Conservation (phyloP, 306 rosid species). For the Dryas alaskensis region DNA sequence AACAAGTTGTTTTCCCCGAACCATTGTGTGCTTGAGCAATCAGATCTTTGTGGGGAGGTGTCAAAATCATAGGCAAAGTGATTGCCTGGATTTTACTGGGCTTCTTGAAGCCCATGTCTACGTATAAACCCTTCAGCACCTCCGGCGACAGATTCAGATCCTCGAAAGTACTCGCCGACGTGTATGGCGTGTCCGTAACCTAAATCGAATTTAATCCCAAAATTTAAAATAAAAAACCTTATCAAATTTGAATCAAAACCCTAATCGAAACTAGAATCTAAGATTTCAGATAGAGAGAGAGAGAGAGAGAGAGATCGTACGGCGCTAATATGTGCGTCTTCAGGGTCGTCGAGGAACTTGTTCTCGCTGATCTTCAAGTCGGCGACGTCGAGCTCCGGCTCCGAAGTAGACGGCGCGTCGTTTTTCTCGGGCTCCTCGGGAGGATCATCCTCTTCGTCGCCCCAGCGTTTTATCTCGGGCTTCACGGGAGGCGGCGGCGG, state of each 20-base stretch:
- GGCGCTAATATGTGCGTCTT: constrained; percentile 66
- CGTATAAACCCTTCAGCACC: constrained; percentile 73
- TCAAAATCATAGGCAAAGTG: constrained; percentile 84
- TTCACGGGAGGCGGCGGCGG: constrained; percentile 9
- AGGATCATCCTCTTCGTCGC: constrained; percentile 49
- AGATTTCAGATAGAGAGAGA: not conserved
- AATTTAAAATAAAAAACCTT: not conserved
- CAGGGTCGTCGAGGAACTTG: constrained; percentile 69
- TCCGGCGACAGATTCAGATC: constrained; percentile 64
- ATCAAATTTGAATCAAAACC: not conserved
- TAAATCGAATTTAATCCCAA: constrained; percentile 24
- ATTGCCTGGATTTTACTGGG: constrained; percentile 90
- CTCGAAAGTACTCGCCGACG: constrained; percentile 74
- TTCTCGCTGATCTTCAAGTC: constrained; percentile 46
- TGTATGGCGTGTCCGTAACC: constrained; percentile 75
- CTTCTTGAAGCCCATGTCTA: constrained; percentile 79
- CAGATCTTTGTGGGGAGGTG: constrained; percentile 67
- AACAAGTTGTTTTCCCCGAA: constrained; percentile 93
- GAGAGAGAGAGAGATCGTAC: constrained; percentile 35
- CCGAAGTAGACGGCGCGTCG: constrained; percentile 21
- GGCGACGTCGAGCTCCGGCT: constrained; percentile 38
- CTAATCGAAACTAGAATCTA: not conserved
- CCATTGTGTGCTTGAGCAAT: constrained; percentile 97
- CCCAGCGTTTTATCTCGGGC: constrained; percentile 46
- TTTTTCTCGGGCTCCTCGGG: constrained; percentile 21